Evolutionary conservation across 208 protist genomes (phyloP).

Genomic region (Tetramitus jugosus): DNA sequence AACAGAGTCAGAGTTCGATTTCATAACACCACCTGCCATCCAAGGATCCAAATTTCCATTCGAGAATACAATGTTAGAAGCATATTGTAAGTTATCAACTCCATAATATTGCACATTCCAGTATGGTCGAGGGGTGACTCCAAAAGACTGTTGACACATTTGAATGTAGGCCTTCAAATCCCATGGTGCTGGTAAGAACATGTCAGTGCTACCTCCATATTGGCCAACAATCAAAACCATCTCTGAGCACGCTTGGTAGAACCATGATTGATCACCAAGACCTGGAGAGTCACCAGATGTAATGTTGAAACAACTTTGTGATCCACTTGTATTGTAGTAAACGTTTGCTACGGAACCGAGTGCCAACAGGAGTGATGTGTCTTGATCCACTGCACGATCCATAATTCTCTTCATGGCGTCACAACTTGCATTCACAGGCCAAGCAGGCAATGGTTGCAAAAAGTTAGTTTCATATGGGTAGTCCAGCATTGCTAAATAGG

Average conservation of each 20-base stretch:
- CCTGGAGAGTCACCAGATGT: conserved; percentile 22
- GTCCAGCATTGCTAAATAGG: conserved; percentile 28
- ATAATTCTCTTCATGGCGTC: background rate
- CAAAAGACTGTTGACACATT: conserved; percentile 33
- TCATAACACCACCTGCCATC: conserved; percentile 31
- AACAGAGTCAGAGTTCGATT: conserved; percentile 32
- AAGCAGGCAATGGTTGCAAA: conserved; percentile 13
- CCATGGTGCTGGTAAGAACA: conserved; percentile 40
- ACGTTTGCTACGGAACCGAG: conserved; percentile 8
- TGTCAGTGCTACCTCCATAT: conserved; percentile 43
- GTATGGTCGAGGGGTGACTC: conserved; percentile 27
- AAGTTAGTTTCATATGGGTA: conserved; percentile 23
- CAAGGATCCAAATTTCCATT: conserved; percentile 69
- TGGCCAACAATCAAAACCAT: conserved; percentile 44
- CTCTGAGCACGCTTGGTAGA: conserved; percentile 58
- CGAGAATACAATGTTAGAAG: conserved; percentile 63
- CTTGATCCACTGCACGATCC: too few relatives aligned
- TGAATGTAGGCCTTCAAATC: conserved; percentile 22
- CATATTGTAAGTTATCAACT: background rate
- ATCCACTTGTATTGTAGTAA: conserved; percentile 25
- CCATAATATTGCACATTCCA: conserved; percentile 38
- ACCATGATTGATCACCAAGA: conserved; percentile 39
- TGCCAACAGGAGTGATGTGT: background rate
- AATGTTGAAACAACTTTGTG: conserved; percentile 31
- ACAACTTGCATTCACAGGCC: conserved; percentile 21